phyloP scores from a whole-genome alignment of 371 early-diverging fungal species.

The Synchytrium microbalum region DNA sequence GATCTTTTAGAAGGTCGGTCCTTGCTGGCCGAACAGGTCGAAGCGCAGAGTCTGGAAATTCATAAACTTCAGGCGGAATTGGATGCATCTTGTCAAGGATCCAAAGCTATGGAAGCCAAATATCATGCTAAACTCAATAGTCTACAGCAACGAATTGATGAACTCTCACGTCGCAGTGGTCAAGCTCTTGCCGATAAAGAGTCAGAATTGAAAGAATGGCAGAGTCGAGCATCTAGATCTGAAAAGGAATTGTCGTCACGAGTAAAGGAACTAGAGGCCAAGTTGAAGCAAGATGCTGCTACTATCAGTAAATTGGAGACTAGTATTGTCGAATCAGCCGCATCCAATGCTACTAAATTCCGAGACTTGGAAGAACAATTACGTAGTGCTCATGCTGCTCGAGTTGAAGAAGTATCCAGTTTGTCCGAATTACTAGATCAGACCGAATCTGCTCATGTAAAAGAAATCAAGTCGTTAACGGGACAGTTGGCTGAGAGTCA shows the following conservation, averaged over 20 bases:
- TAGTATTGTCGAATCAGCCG: not conserved
- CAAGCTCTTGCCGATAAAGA: not conserved
- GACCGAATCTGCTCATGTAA: not conserved
- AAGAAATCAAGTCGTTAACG: not conserved
- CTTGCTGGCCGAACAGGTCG: not conserved
- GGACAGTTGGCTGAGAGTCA: not conserved
- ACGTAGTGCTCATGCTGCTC: not conserved
- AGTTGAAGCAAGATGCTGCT: not conserved
- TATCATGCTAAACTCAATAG: not conserved
- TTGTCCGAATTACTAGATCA: not conserved
- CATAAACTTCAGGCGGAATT: not conserved
- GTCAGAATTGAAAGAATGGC: not conserved
- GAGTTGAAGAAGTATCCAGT: not conserved
- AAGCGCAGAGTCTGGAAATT: not conserved
- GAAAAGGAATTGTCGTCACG: not conserved
- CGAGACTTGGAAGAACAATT: slow-evolving; percentile 2
- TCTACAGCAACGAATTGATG: not conserved
- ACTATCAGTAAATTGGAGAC: not conserved
- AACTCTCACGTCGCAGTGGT: not conserved
- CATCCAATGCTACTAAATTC: not conserved
- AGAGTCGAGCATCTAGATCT: not conserved
- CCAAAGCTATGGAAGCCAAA: not conserved
- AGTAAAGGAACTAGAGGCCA: not conserved
- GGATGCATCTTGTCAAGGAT: not conserved
- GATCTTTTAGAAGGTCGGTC: not conserved